Conservation (phyloP, 306 rosid genomes). For the Gleditsia sinensis region DNA sequence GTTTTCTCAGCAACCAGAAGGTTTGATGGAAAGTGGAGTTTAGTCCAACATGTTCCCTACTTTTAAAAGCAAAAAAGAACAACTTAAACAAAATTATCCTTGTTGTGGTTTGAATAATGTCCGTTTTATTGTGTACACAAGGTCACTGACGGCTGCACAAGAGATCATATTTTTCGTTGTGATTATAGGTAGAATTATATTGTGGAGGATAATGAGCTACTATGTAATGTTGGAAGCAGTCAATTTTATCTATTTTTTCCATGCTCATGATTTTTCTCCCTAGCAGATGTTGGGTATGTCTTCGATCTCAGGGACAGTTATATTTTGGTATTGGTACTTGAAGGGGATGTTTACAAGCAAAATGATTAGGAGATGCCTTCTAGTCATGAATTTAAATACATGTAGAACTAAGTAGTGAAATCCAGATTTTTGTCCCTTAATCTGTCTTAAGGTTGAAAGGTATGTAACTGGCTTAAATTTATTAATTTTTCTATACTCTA, state of each 20-base stretch:
- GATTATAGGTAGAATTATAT: constrained; percentile 5
- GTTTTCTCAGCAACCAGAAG: background rate
- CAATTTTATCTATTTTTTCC: constrained; percentile 23
- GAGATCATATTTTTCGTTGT: constrained; percentile 13
- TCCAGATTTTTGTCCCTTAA: constrained; percentile 15
- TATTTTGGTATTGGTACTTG: background rate
- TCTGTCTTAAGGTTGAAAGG: constrained; percentile 2
- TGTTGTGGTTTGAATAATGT: constrained; percentile 29
- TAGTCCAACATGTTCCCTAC: background rate
- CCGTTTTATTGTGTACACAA: constrained; percentile 31
- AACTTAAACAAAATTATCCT: background rate
- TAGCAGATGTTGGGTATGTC: constrained; percentile 15
- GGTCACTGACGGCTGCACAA: constrained; percentile 13
- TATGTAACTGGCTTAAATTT: background rate
- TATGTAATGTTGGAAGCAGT: constrained; percentile 10
- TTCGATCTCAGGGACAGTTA: background rate
- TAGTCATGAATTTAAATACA: constrained; percentile 15
- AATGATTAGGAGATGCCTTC: constrained; percentile 19
- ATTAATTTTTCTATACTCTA: background rate
- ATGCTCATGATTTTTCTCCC: constrained; percentile 6
- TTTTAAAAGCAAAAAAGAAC: constrained; percentile 2
- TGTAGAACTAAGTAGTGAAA: constrained; percentile 6
- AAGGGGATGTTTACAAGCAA: constrained; percentile 17
- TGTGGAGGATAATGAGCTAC: background rate
- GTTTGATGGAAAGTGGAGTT: constrained; percentile 25